A percentile compares a stretch with the other conserved stretches of the same genome.
Conservation (phyloP, 2,329 filamentous ascomycete species). For the Cercospora janseana region DNA sequence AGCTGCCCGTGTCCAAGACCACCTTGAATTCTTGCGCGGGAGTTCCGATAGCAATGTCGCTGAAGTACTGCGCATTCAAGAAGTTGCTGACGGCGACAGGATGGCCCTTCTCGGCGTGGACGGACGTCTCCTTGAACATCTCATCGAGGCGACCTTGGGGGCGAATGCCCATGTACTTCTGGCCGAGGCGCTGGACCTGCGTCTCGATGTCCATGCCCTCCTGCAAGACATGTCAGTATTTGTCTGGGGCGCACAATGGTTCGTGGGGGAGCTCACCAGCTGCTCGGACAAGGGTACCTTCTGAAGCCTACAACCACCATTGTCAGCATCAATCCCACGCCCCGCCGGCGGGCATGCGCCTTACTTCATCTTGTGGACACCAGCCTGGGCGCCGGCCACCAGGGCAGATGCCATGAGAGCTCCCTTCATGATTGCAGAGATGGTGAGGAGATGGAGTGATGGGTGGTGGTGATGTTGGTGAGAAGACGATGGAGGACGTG, state of each 20-base stretch:
- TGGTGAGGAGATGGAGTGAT: conserved; percentile 15
- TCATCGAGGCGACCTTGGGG: conserved; percentile 67
- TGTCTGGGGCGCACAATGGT: conserved; percentile 4
- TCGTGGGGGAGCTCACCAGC: conserved; percentile 62
- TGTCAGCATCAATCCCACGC: conserved; percentile 18
- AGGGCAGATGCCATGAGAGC: conserved; percentile 69
- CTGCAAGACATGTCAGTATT: conserved; percentile 46
- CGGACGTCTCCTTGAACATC: conserved; percentile 73
- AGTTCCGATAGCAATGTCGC: conserved; percentile 87
- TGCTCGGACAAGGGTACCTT: conserved; percentile 92
- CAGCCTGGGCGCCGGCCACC: conserved; percentile 67
- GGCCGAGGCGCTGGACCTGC: conserved; percentile 78
- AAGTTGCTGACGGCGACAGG: conserved; percentile 93
- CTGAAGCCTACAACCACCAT: conserved; percentile 56
- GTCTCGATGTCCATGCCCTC: conserved; percentile 73
- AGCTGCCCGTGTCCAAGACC: conserved; percentile 95
- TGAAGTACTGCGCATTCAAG: conserved; percentile 99
- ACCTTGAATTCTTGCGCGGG: conserved; percentile 97
- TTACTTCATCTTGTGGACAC: conserved; percentile 75
- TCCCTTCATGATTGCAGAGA: conserved; percentile 69
- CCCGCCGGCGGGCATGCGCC: neutral
- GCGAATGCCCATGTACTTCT: conserved; percentile 92
- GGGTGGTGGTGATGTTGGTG: conserved; percentile 16
- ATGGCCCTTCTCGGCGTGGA: conserved; percentile 67
- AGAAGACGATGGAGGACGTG: conserved; percentile 4